These are phyloP conservation scores for Lichtheimia ramosa DNA, from an alignment of 371 early-diverging fungal species.

Conservation along the genomic window DNA sequence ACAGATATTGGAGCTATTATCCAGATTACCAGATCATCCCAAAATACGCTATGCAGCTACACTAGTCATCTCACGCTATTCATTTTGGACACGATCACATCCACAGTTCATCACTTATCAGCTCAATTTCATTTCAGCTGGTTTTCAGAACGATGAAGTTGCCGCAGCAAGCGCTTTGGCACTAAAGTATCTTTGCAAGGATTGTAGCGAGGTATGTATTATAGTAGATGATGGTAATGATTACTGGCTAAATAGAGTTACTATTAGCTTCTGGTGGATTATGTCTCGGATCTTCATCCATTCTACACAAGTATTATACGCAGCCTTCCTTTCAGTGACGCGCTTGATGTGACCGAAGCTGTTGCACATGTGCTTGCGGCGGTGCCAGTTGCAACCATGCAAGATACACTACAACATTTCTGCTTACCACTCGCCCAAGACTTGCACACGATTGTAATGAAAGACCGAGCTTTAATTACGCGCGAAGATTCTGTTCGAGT, in stretches of 20 bases:
- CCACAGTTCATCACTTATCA: slow-evolving; percentile 89
- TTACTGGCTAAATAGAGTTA: neutral
- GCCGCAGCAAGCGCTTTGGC: slow-evolving; percentile 89
- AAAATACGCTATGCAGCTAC: slow-evolving; percentile 94
- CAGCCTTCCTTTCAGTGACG: slow-evolving; percentile 69
- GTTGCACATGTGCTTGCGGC: slow-evolving; percentile 85
- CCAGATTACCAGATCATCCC: slow-evolving; percentile 84
- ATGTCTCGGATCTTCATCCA: slow-evolving; percentile 71
- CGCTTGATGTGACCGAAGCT: slow-evolving; percentile 84
- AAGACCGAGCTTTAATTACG: slow-evolving; percentile 26
- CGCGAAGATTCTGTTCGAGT: slow-evolving; percentile 40
- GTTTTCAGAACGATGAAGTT: slow-evolving; percentile 84
- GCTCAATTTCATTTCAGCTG: slow-evolving; percentile 81
- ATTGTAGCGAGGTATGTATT: slow-evolving; percentile 74
- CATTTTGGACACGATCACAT: slow-evolving; percentile 89
- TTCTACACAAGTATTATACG: slow-evolving; percentile 73
- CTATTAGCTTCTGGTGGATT: slow-evolving; percentile 70
- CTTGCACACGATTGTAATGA: slow-evolving; percentile 44
- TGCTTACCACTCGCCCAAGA: slow-evolving; percentile 82
- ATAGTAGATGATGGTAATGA: slow-evolving; percentile 5
- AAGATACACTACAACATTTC: slow-evolving; percentile 76
- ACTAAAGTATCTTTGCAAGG: slow-evolving; percentile 85
- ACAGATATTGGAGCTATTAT: slow-evolving; percentile 85
- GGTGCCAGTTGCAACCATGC: slow-evolving; percentile 62
- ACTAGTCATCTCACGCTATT: slow-evolving; percentile 93